Evolutionary conservation across 164 flowering plant genomes (phyloP).

Genomic region (Magnolia officinalis): DNA sequence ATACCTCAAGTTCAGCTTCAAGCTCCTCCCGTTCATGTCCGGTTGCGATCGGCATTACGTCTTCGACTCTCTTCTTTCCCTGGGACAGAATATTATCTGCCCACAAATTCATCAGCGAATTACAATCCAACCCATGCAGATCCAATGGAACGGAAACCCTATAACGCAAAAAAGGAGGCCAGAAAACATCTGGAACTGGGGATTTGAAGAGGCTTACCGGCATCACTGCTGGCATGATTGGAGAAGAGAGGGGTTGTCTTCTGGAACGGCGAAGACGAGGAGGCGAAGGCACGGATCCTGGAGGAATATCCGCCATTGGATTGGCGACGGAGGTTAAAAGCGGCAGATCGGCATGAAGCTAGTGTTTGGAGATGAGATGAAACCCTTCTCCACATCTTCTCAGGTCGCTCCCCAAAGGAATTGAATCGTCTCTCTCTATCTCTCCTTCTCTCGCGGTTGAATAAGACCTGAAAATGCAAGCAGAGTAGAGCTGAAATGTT

Average conservation of each 20-base stretch:
- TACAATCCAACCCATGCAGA: background rate
- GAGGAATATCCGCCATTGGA: constrained; percentile 5
- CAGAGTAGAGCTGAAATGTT: background rate
- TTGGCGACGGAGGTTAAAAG: constrained; percentile 15
- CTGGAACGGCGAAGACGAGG: constrained; percentile 19
- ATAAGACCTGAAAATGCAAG: background rate
- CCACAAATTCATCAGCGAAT: constrained; percentile 1
- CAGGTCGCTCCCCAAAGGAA: background rate
- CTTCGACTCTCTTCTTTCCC: constrained; percentile 65
- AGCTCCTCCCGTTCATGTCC: constrained; percentile 96
- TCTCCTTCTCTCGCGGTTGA: background rate
- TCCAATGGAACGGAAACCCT: background rate
- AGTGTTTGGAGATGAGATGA: constrained; percentile 50
- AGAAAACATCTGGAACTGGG: constrained; percentile 2
- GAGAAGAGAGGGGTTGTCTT: constrained; percentile 30
- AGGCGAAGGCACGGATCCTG: constrained; percentile 13
- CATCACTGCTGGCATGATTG: constrained; percentile 4
- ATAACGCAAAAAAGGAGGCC: background rate
- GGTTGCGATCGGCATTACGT: constrained; percentile 89
- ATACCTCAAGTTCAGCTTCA: constrained; percentile 74
- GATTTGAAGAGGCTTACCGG: constrained; percentile 27
- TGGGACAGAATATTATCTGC: constrained; percentile 11
- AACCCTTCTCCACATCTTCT: constrained; percentile 61
- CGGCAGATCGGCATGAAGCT: constrained; percentile 28
- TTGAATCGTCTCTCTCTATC: background rate